Evolutionary conservation across 805 yeast species (phyloP).

Genomic region (Millerago galiae): DNA sequence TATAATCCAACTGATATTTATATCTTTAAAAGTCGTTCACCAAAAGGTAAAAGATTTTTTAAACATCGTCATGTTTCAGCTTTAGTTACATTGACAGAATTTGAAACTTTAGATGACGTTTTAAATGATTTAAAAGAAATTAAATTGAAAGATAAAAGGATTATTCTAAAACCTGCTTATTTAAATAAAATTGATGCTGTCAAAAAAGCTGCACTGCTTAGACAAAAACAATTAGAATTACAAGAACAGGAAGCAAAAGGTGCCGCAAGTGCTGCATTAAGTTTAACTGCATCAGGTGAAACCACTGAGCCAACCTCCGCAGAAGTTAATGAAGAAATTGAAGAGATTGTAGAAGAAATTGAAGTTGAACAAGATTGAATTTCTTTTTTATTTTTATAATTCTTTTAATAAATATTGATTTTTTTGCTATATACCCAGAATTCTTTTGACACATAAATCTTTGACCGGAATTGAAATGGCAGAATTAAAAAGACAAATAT

Average conservation of each 20-base stretch:
- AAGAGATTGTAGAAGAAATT: not conserved
- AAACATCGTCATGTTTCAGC: constrained; percentile 40
- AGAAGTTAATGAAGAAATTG: not conserved
- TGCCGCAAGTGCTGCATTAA: constrained; percentile 7
- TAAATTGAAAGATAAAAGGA: constrained; percentile 31
- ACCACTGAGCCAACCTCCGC: not conserved
- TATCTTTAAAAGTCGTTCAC: constrained; percentile 35
- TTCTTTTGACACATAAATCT: not conserved
- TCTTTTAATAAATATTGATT: not conserved
- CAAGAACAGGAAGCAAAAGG: constrained; percentile 12
- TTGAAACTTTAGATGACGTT: constrained; percentile 37
- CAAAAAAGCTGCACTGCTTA: constrained; percentile 28
- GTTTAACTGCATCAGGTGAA: not conserved
- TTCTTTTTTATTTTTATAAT: too few relatives aligned
- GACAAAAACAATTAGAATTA: constrained; percentile 12
- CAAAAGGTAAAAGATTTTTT: constrained; percentile 22
- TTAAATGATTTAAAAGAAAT: constrained; percentile 31
- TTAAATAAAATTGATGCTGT: constrained; percentile 39
- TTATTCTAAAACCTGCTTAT: constrained; percentile 34
- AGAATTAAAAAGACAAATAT: too few relatives aligned
- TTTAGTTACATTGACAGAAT: constrained; percentile 41
- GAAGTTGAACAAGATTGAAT: not conserved
- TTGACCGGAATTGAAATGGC: not conserved
- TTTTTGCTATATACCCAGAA: too few relatives aligned
- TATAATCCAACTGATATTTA: constrained; percentile 42